phyloP scores from a whole-genome alignment of 768 basidiomycete species.

The Boletus reticulatus region DNA sequence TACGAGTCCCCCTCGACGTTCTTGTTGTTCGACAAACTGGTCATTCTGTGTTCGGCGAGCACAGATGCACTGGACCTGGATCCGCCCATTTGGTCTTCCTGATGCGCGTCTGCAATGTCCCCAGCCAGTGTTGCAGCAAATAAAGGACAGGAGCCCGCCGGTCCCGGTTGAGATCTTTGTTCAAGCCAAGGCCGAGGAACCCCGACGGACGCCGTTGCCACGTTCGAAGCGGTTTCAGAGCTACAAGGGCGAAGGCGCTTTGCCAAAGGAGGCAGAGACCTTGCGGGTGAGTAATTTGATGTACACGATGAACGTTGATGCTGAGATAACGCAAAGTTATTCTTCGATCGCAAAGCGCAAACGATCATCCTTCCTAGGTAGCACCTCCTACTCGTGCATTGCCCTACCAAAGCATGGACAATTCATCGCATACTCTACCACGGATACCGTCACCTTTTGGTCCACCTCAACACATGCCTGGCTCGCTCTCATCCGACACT shows the following conservation, averaged over 20 bases:
- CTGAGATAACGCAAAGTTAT: too few relatives aligned
- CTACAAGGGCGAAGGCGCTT: slow-evolving; percentile 90
- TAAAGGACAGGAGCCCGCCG: slow-evolving; percentile 52
- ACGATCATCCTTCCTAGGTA: too few relatives aligned
- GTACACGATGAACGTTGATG: too few relatives aligned
- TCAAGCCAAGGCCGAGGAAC: slow-evolving; percentile 78
- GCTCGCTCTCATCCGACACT: too few relatives aligned
- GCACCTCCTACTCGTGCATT: too few relatives aligned
- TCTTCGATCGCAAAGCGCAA: too few relatives aligned
- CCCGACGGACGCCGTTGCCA: slow-evolving; percentile 71
- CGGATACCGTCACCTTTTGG: too few relatives aligned
- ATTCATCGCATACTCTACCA: too few relatives aligned
- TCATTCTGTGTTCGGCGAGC: slow-evolving; percentile 80
- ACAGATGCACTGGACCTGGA: slow-evolving; percentile 56
- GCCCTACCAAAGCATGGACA: too few relatives aligned
- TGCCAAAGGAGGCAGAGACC: slow-evolving; percentile 78
- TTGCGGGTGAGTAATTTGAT: too few relatives aligned
- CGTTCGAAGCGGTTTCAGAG: slow-evolving; percentile 92
- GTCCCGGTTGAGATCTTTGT: slow-evolving; percentile 78
- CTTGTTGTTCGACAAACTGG: slow-evolving; percentile 76
- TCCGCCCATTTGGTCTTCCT: slow-evolving; percentile 2
- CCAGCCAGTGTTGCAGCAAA: slow-evolving; percentile 83
- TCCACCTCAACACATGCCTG: too few relatives aligned
- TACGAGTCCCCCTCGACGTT: slow-evolving; percentile 97
- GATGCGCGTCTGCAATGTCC: slow-evolving; percentile 9